A percentile compares a stretch with the other conserved stretches of the same genome.
Conservation (phyloP, 371 early-diverging fungal genomes). For the Circinella minor region DNA sequence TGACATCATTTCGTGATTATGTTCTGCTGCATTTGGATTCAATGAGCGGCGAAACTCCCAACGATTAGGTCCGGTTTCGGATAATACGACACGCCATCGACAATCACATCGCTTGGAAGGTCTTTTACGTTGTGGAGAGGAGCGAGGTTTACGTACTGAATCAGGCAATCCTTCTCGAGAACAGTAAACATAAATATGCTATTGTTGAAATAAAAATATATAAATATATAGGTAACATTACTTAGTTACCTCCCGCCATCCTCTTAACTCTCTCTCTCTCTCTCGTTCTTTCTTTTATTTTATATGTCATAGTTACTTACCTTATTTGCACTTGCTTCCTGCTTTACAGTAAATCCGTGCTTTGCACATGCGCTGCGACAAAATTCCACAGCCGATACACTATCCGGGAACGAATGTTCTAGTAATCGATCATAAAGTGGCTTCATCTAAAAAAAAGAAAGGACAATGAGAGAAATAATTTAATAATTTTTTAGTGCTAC, state of each 20-base stretch:
- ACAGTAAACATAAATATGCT: constrained; percentile 60
- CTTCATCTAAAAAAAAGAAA: constrained; percentile 34
- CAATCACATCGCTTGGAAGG: constrained; percentile 59
- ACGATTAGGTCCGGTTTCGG: constrained; percentile 42
- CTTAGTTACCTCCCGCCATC: too few relatives aligned
- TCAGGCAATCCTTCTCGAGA: constrained; percentile 62
- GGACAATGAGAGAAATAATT: too few relatives aligned
- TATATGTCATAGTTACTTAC: constrained; percentile 22
- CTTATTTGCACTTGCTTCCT: constrained; percentile 41
- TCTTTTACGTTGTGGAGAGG: constrained; percentile 52
- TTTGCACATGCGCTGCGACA: constrained; percentile 39
- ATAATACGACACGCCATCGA: constrained; percentile 61
- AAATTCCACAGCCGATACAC: constrained; percentile 38
- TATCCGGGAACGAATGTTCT: constrained; percentile 35
- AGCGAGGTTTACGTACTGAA: constrained; percentile 52
- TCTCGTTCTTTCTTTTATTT: background rate
- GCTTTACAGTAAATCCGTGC: constrained; percentile 44
- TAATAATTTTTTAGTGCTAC: background rate
- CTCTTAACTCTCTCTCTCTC: too few relatives aligned
- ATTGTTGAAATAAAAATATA: background rate
- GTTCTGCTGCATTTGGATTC: constrained; percentile 58
- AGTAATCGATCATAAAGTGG: constrained; percentile 38
- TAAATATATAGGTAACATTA: too few relatives aligned
- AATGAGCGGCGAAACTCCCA: constrained; percentile 62
- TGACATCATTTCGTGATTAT: constrained; percentile 58